phyloP scores from a whole-genome alignment of 2,329 filamentous ascomycete species.

The Pseudogymnoascus sp. region DNA sequence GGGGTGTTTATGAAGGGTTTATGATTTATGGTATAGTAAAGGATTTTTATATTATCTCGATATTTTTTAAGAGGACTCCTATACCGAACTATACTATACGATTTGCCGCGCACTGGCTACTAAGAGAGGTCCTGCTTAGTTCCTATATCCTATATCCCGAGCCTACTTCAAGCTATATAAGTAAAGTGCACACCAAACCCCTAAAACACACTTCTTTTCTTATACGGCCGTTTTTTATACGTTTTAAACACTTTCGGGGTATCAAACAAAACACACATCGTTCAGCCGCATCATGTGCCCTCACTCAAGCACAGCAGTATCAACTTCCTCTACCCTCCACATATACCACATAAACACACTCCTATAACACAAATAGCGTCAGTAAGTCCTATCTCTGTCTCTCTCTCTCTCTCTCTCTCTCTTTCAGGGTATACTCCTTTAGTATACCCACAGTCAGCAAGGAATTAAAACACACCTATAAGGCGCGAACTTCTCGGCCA shows the following conservation, averaged over 20 bases:
- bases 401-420: not conserved
- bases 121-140: too few relatives aligned
- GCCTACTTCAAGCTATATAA: not conserved
- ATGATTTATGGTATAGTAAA: not conserved
- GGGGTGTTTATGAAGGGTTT: not conserved
- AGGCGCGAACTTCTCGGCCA: conserved; percentile 70
- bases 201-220: too few relatives aligned
- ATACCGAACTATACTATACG: too few relatives aligned
- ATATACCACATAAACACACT: conserved; percentile 98
- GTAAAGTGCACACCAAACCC: not conserved
- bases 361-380: conserved; percentile 32
- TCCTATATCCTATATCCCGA: not conserved
- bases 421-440: too few relatives aligned
- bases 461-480: conserved; percentile 63
- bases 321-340: conserved; percentile 79
- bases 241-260: too few relatives aligned
- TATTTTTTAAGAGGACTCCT: too few relatives aligned
- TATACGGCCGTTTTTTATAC: too few relatives aligned
- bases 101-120: too few relatives aligned
- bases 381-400: conserved; percentile 6
- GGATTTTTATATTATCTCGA: not conserved
- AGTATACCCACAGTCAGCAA: too few relatives aligned
- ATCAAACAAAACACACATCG: not conserved
- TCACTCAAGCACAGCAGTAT: conserved; percentile 52
- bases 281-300: conserved; percentile 13